Evolutionary conservation across 495 filamentous ascomycete species (phyloP), one percentile per base, ranked within the genome.

Genomic region (Saxispiralis lemnorum): DNA sequence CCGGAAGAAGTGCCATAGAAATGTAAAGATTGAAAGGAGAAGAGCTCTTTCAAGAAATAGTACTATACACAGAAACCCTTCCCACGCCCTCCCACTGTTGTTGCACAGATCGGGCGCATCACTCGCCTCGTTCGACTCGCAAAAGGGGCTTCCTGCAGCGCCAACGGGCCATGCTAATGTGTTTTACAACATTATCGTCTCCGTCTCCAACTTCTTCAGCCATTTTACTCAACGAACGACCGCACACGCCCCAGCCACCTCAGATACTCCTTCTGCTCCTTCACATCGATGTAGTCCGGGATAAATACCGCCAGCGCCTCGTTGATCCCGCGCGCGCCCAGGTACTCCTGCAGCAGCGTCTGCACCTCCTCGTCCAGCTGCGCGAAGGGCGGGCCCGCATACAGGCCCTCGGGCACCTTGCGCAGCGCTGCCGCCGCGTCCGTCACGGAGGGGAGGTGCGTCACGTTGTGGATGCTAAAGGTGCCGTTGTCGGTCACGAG

Each of bases 261-360:
- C 34, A 88, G 59, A 63, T 99, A 99, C 70, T 99, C 89, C 71
- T 76, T 83, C 75, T 99, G 88, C 74, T 99, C 89, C 77, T 99
- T 99, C 64, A 81, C 76, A 62, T 95, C 83, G 56, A 96, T 88
- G 66, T 93, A 99, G 58, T 96, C 88, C 40, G 86, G 86, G 39
- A 93, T 75, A 64, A 94, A 94, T 49, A 84, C 64, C 44, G 85
- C 86, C 55, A 99, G 70, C 48, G 77, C 72, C 45, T 82, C 78
- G 57, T 89, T 83, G 63, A 99, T 72, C 46, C 89, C 88, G 54
- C 89, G 72, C 70, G 92, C 89, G 61, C 93, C 87, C 44, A 99
- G 70, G 66, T 89, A 96, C 48, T 83, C 75, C 71, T 96, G 89
- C 58, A 95, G 65, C 56, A 93, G 66, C 42, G 82, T 68, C 66